Conservation (phyloP, 2,329 filamentous ascomycete species). For the Lachnellula suecica region DNA sequence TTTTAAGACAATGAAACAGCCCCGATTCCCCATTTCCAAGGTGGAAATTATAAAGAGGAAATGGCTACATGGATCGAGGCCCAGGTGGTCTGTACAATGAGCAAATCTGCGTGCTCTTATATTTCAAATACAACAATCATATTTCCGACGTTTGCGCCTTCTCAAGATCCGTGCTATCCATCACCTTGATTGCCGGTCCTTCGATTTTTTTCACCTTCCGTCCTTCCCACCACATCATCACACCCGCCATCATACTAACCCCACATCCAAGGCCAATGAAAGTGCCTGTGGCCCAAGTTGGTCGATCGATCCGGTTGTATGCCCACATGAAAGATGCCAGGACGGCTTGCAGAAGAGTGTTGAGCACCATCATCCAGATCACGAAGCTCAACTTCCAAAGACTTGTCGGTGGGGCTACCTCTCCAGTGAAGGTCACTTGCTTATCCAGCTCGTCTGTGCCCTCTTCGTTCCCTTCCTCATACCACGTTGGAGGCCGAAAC, state of each 20-base stretch:
- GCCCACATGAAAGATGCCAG: constrained; percentile 18
- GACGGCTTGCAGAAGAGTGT: constrained; percentile 37
- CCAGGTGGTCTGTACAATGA: too few relatives aligned
- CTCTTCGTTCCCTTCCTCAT: constrained; percentile 51
- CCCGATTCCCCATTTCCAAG: too few relatives aligned
- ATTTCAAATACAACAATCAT: too few relatives aligned
- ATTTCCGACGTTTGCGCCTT: too few relatives aligned
- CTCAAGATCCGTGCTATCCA: background rate
- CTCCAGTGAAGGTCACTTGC: constrained; percentile 64
- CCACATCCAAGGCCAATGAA: constrained; percentile 18
- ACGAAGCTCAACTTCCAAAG: constrained; percentile 76
- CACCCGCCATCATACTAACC: constrained; percentile 14
- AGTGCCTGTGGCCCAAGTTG: constrained; percentile 15
- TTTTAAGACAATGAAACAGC: too few relatives aligned
- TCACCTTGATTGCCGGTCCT: constrained; percentile 11
- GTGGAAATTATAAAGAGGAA: too few relatives aligned
- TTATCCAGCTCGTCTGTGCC: constrained; percentile 50
- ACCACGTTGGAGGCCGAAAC: constrained; percentile 69
- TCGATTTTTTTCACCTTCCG: constrained; percentile 20
- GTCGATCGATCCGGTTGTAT: constrained; percentile 16
- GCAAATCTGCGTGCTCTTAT: too few relatives aligned
- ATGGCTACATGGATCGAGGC: too few relatives aligned
- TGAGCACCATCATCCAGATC: constrained; percentile 24
- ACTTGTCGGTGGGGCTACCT: constrained; percentile 62
- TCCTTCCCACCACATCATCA: constrained; percentile 21